A percentile compares a stretch with the other conserved stretches of the same genome.
These are phyloP conservation scores for Scenedesmus sp. DNA, from an alignment of 163 green algal species.

Conservation along the genomic window DNA sequence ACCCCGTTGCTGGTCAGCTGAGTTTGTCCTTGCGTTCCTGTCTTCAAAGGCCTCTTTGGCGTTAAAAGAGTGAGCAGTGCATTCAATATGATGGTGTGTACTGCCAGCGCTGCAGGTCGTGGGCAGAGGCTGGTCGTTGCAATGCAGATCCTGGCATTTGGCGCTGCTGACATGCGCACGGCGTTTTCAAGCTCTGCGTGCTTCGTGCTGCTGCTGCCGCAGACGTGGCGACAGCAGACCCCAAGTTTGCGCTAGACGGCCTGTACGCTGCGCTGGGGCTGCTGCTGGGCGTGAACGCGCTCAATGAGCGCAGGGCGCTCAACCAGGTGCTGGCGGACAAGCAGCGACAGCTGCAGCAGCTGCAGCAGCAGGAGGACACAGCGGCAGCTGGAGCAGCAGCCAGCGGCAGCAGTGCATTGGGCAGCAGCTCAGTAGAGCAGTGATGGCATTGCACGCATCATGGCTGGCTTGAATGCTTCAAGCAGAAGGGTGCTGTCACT, in stretches of 20 bases:
- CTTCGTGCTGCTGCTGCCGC: background rate
- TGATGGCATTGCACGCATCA: background rate
- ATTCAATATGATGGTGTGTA: background rate
- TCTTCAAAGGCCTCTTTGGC: no score
- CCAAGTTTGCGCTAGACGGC: constrained; percentile 42
- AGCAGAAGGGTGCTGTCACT: no score
- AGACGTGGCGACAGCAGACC: constrained; percentile 43
- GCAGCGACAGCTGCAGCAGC: constrained; percentile 28
- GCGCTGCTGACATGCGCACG: background rate
- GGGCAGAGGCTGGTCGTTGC: background rate
- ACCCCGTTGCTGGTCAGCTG: background rate
- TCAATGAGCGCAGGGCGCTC: constrained; percentile 48
- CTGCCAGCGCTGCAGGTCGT: background rate
- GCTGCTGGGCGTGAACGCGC: constrained; percentile 48
- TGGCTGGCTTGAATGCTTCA: background rate
- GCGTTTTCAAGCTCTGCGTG: background rate
- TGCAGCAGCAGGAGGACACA: constrained; percentile 6
- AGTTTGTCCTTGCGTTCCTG: no score
- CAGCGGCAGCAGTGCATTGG: background rate
- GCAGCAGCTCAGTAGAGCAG: background rate
- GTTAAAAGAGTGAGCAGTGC: no score
- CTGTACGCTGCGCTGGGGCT: constrained; percentile 49
- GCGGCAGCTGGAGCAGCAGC: constrained; percentile 1
- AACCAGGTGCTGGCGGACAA: background rate
- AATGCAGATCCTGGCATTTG: background rate